Evolutionary conservation across 306 rosid species (phyloP).

Genomic region (Quercus robur): DNA sequence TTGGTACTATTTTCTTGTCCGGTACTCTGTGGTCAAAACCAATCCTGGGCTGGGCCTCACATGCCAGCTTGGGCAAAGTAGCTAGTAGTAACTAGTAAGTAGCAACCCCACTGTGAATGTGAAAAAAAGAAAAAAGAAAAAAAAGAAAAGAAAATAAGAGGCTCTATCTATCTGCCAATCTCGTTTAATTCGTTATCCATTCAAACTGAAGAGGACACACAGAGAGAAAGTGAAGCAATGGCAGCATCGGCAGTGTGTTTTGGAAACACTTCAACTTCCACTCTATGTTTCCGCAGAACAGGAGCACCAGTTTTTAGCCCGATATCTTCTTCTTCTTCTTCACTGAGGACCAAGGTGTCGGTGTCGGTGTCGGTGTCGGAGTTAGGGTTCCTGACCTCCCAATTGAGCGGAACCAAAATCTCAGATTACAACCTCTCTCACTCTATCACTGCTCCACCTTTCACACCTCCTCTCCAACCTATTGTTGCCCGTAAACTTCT

Average conservation of each 20-base stretch:
- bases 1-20: too few relatives aligned
- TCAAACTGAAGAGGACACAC: not conserved
- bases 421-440: constrained; percentile 26
- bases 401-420: constrained; percentile 67
- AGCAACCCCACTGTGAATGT: too few relatives aligned
- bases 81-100: too few relatives aligned
- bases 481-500: constrained; percentile 55
- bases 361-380: constrained; percentile 20
- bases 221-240: constrained; percentile 23
- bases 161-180: not conserved
- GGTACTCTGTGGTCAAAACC: too few relatives aligned
- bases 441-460: constrained; percentile 21
- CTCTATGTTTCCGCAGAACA: constrained; percentile 7
- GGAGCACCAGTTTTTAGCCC: not conserved
- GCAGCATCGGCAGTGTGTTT: constrained; percentile 38
- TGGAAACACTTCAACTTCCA: constrained; percentile 14
- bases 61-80: too few relatives aligned
- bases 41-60: too few relatives aligned
- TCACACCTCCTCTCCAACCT: constrained; percentile 40
- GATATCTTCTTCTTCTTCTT: too few relatives aligned
- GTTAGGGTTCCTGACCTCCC: constrained; percentile 59
- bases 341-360: not conserved
- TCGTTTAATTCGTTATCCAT: not conserved
- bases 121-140: too few relatives aligned
- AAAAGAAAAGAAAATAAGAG: not conserved